Evolutionary conservation across 2,329 filamentous ascomycete species (phyloP).

Genomic region (Trichophyton benhamiae): DNA sequence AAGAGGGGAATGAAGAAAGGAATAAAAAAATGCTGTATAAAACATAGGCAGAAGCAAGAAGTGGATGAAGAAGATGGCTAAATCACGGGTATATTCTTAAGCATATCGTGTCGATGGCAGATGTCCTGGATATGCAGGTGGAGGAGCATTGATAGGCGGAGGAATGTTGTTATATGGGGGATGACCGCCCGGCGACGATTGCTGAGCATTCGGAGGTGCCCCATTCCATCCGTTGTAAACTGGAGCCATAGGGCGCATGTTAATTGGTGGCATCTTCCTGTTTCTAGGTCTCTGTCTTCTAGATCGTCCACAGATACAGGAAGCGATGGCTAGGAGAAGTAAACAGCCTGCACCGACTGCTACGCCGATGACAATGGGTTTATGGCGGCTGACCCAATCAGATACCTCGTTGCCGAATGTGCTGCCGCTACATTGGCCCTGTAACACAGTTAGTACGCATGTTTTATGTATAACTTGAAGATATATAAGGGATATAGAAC

Average conservation of each 20-base stretch:
- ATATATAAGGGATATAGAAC: neutral
- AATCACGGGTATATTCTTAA: conserved; percentile 2
- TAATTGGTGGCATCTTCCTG: conserved; percentile 14
- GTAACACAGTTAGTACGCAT: conserved; percentile 5
- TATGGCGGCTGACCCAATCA: conserved; percentile 65
- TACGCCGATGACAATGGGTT: conserved; percentile 71
- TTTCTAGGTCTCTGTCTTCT: conserved; percentile 28
- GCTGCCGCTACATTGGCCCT: conserved; percentile 62
- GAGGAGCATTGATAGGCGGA: conserved; percentile 5
- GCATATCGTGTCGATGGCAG: conserved; percentile 12
- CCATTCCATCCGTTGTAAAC: conserved; percentile 5
- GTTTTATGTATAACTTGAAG: neutral
- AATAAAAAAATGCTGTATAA: neutral
- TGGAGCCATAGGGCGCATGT: conserved; percentile 4
- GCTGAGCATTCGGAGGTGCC: neutral
- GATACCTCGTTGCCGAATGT: conserved; percentile 57
- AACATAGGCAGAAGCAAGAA: neutral
- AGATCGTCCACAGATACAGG: conserved; percentile 52
- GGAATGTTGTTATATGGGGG: neutral
- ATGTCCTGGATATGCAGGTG: conserved; percentile 10
- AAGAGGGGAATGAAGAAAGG: neutral
- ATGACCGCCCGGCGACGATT: neutral
- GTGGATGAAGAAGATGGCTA: neutral
- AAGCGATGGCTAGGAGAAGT: conserved; percentile 54
- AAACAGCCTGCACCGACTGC: conserved; percentile 59